These are phyloP conservation scores for Pulveroboletus sp. DNA, from an alignment of 768 basidiomycete species.

Conservation along the genomic window DNA sequence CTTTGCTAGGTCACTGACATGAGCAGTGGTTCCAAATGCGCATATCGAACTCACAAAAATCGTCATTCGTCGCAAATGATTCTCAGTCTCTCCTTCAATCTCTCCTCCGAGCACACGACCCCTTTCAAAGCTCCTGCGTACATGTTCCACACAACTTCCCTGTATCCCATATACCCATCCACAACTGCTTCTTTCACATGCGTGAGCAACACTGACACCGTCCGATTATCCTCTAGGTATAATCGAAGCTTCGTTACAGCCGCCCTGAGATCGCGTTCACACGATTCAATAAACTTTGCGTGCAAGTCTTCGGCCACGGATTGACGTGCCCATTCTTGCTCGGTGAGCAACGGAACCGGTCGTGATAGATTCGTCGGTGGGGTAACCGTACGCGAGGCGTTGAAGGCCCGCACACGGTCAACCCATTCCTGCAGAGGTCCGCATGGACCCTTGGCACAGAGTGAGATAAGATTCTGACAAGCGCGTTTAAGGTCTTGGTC, in stretches of 20 bases:
- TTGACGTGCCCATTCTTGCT: constrained; percentile 50
- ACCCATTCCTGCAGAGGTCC: constrained; percentile 62
- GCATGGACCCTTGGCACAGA: constrained; percentile 54
- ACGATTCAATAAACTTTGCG: constrained; percentile 47
- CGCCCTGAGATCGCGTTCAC: constrained; percentile 51
- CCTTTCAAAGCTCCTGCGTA: constrained; percentile 35
- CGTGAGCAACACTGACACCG: constrained; percentile 70
- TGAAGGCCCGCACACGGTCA: constrained; percentile 41
- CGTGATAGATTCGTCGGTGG: constrained; percentile 15
- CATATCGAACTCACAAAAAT: not conserved
- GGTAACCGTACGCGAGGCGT: constrained; percentile 17
- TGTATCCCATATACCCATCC: constrained; percentile 70
- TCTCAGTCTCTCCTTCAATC: constrained; percentile 38
- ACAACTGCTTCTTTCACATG: constrained; percentile 73
- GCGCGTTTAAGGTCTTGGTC: constrained; percentile 80
- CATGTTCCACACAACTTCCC: constrained; percentile 54
- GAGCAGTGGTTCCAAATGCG: too few relatives aligned
- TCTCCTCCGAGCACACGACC: constrained; percentile 31
- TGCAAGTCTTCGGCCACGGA: constrained; percentile 47
- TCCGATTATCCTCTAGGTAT: constrained; percentile 79
- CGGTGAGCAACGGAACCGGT: constrained; percentile 25
- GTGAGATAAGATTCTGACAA: constrained; percentile 78
- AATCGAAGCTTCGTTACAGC: constrained; percentile 57
- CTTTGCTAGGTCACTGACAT: too few relatives aligned
- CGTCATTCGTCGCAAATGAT: constrained; percentile 31